A percentile compares a stretch with the other conserved stretches of the same genome.
phyloP scores from a whole-genome alignment of 768 basidiomycete genomes.

The Amanita rubescens region DNA sequence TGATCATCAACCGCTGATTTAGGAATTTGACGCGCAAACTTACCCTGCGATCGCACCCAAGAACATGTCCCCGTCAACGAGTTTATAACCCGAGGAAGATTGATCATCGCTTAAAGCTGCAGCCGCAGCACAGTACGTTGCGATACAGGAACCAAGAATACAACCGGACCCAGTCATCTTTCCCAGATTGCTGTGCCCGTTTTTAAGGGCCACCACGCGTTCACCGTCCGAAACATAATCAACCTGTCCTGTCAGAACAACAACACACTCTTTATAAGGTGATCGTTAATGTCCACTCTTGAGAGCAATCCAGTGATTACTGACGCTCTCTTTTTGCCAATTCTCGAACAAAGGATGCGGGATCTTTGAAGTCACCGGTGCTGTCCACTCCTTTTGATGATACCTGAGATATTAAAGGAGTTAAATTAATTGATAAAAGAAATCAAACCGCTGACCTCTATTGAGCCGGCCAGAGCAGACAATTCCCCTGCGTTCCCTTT shows the following conservation, averaged over 20 bases:
- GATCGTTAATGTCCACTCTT: not conserved
- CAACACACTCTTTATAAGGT: constrained; percentile 54
- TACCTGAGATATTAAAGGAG: constrained; percentile 35
- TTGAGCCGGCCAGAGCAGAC: constrained; percentile 65
- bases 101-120: constrained; percentile 26
- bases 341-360: constrained; percentile 56
- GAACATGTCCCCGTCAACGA: constrained; percentile 76
- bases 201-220: constrained; percentile 57
- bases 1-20: not conserved
- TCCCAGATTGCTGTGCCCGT: constrained; percentile 69
- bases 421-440: not conserved
- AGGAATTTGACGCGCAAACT: constrained; percentile 12
- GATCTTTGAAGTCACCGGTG: constrained; percentile 75
- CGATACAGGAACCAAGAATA: constrained; percentile 69
- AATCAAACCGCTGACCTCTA: constrained; percentile 43
- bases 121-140: constrained; percentile 68
- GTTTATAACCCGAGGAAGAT: constrained; percentile 24
- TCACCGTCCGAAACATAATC: constrained; percentile 86
- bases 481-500: constrained; percentile 94
- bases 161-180: constrained; percentile 90
- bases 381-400: constrained; percentile 82
- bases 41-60: constrained; percentile 73
- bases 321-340: constrained; percentile 72
- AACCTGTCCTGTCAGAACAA: constrained; percentile 70
- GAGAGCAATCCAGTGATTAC: constrained; percentile 20